Conservation (phyloP, 78 protist genomes). For the Tieghemostelium lacteum region DNA sequence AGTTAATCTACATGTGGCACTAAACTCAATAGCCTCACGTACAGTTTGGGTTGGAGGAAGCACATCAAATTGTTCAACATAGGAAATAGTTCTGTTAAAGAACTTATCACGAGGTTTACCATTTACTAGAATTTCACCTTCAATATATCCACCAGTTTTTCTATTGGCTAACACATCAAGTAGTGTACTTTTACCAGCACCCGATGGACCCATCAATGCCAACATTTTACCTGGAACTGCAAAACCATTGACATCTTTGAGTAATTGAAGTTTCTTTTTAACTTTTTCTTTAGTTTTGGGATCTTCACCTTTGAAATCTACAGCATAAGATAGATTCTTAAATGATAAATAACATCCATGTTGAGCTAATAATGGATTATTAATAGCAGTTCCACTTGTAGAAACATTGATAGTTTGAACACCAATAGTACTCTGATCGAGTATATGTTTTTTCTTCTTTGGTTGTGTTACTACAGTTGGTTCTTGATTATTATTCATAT, state of each 20-base stretch:
- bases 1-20: constrained; percentile 57
- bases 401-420: neutral
- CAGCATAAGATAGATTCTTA: constrained; percentile 27
- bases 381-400: constrained; percentile 44
- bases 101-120: constrained; percentile 40
- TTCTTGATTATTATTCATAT: neutral
- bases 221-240: constrained; percentile 54
- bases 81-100: constrained; percentile 38
- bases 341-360: constrained; percentile 39
- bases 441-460: neutral
- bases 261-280: constrained; percentile 8
- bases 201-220: constrained; percentile 84
- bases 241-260: constrained; percentile 45
- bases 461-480: neutral
- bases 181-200: constrained; percentile 71
- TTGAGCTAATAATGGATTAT: too few species aligned
- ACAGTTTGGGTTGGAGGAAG: constrained; percentile 80
- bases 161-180: constrained; percentile 59
- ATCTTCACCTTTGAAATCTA: constrained; percentile 24
- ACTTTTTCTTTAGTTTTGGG: constrained; percentile 14
- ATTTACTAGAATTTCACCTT: constrained; percentile 57
- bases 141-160: constrained; percentile 72
- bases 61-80: constrained; percentile 76
- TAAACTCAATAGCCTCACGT: constrained; percentile 59
- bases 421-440: neutral